These are phyloP conservation scores for Alternaria dauci DNA, from an alignment of 2,329 filamentous ascomycete species.

Conservation along the genomic window DNA sequence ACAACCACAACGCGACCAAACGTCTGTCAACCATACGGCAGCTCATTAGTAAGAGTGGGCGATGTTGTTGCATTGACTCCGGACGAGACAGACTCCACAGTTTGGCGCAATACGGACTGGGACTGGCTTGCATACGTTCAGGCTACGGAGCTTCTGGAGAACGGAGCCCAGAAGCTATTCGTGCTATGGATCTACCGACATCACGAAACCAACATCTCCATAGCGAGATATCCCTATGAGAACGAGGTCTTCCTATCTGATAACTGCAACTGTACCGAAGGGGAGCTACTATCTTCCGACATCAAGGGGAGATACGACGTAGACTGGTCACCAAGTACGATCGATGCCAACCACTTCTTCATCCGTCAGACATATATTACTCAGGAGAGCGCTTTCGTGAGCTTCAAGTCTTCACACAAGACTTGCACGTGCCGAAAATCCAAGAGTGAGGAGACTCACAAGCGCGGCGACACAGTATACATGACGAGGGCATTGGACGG, in stretches of 20 bases:
- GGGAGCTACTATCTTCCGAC: slow-evolving; percentile 62
- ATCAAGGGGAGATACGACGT: slow-evolving; percentile 67
- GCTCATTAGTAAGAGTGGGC: slow-evolving; percentile 49
- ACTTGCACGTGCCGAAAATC: slow-evolving; percentile 57
- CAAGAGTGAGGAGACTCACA: slow-evolving; percentile 45
- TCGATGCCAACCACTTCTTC: slow-evolving; percentile 62
- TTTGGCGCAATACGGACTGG: slow-evolving; percentile 65
- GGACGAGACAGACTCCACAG: slow-evolving; percentile 56
- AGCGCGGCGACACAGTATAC: slow-evolving; percentile 69
- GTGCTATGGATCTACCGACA: slow-evolving; percentile 79
- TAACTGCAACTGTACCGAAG: slow-evolving; percentile 73
- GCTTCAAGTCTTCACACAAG: slow-evolving; percentile 64
- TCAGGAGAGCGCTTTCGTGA: slow-evolving; percentile 68
- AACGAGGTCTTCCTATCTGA: slow-evolving; percentile 82
- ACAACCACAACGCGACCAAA: not conserved
- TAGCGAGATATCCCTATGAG: slow-evolving; percentile 71
- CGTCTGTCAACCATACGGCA: slow-evolving; percentile 11
- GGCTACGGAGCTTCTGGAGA: slow-evolving; percentile 40
- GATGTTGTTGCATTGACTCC: slow-evolving; percentile 60
- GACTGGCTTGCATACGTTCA: slow-evolving; percentile 78
- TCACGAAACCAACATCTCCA: slow-evolving; percentile 72
- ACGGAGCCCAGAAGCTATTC: slow-evolving; percentile 60
- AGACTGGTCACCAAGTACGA: slow-evolving; percentile 63
- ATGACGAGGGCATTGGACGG: slow-evolving; percentile 42
- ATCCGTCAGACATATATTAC: slow-evolving; percentile 74